Evolutionary conservation across 2,329 filamentous ascomycete genomes (phyloP).

Genomic region (Claviceps spartinae): DNA sequence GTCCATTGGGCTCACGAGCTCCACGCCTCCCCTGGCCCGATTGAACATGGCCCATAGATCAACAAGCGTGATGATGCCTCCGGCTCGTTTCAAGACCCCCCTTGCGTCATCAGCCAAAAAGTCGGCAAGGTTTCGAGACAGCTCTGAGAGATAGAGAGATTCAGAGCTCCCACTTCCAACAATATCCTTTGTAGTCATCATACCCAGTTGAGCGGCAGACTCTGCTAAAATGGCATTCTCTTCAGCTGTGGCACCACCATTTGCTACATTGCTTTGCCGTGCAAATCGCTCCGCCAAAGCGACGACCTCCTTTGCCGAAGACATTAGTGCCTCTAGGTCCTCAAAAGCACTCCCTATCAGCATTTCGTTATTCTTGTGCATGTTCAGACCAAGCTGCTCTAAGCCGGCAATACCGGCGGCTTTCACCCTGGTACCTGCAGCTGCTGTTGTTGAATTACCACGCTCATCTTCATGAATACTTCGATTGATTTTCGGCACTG

Average conservation of each 20-base stretch:
- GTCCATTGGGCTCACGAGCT: slow-evolving; percentile 81
- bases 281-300: slow-evolving; percentile 83
- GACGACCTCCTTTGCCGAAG: slow-evolving; percentile 90
- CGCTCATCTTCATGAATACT: slow-evolving; percentile 22
- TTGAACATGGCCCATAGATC: slow-evolving; percentile 95
- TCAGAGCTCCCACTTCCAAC: slow-evolving; percentile 63
- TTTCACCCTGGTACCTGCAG: slow-evolving; percentile 29
- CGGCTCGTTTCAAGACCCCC: slow-evolving; percentile 63
- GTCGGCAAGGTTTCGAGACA: slow-evolving; percentile 74
- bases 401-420: slow-evolving; percentile 83
- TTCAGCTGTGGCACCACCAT: slow-evolving; percentile 50
- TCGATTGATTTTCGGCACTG: slow-evolving; percentile 53
- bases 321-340: slow-evolving; percentile 92
- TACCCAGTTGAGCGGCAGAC: slow-evolving; percentile 63
- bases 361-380: slow-evolving; percentile 82
- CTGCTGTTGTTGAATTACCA: slow-evolving; percentile 12
- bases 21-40: slow-evolving; percentile 79
- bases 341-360: slow-evolving; percentile 92
- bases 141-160: slow-evolving; percentile 76
- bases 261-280: slow-evolving; percentile 46
- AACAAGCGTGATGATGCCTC: slow-evolving; percentile 78
- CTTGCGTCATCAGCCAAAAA: slow-evolving; percentile 76
- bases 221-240: slow-evolving; percentile 65
- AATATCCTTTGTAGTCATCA: slow-evolving; percentile 93
- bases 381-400: slow-evolving; percentile 70